phyloP scores from a whole-genome alignment of 2,329 filamentous ascomycete species.

The Fusarium nisikadoi region DNA sequence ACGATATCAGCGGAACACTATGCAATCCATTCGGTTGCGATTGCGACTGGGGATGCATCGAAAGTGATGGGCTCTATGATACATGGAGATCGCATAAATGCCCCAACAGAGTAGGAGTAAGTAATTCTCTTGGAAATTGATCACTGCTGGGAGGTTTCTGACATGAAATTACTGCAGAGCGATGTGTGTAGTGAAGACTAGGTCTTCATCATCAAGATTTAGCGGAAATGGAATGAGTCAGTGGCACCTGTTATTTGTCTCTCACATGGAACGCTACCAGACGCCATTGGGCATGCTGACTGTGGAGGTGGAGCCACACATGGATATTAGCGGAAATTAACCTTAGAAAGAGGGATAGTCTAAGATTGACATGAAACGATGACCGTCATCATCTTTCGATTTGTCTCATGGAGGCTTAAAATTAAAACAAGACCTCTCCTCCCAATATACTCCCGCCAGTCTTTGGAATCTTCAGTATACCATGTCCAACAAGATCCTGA shows the following conservation, averaged over 20 bases:
- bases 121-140: fast-evolving
- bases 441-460: background rate
- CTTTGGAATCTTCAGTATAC: background rate
- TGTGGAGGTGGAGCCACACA: background rate
- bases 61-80: background rate
- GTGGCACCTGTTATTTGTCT: background rate
- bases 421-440: background rate
- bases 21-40: background rate
- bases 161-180: background rate
- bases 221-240: fast-evolving
- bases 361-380: background rate
- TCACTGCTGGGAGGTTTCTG: fast-evolving
- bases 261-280: background rate
- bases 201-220: fast-evolving
- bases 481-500: background rate
- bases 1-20: background rate
- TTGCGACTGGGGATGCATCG: conserved; percentile 1
- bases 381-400: fast-evolving
- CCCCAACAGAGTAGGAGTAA: conserved; percentile 1
- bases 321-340: background rate
- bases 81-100: background rate
- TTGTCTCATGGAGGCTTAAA: fast-evolving
- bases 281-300: background rate
- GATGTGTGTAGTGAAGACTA: background rate
- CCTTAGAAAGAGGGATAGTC: no score